These are phyloP conservation scores for Saprolegnia parasitica DNA, from an alignment of 352 stramenopile species.

Conservation along the genomic window DNA sequence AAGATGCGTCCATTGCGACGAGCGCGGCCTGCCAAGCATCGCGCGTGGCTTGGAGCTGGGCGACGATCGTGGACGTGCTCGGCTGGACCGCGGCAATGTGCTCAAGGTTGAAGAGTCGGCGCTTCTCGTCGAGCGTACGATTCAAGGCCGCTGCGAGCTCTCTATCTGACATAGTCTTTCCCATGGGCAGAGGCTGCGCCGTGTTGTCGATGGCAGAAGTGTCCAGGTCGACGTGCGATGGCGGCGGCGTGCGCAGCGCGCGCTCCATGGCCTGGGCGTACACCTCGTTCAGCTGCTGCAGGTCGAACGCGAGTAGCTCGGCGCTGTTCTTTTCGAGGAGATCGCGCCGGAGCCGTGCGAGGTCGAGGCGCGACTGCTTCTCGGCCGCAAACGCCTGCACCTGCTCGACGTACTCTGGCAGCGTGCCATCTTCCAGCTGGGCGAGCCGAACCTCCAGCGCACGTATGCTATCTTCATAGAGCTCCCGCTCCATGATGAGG, in stretches of 20 bases:
- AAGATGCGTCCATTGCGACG: background rate
- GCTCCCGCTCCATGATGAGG: constrained; percentile 49
- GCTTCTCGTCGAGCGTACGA: background rate
- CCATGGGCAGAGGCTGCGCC: background rate
- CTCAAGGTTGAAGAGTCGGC: background rate
- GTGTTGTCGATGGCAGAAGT: background rate
- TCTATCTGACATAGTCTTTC: constrained; percentile 8
- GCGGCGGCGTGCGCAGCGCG: background rate
- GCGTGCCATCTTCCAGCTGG: constrained; percentile 40
- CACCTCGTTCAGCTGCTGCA: constrained; percentile 65
- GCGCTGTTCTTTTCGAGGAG: constrained; percentile 50
- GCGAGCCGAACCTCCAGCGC: constrained; percentile 46
- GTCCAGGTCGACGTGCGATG: background rate
- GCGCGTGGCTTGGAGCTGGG: background rate
- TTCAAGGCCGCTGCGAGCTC: background rate
- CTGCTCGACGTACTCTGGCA: constrained; percentile 58
- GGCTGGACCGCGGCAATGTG: background rate
- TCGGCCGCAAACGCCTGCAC: constrained; percentile 58
- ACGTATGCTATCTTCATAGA: constrained; percentile 83
- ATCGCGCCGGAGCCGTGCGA: constrained; percentile 47
- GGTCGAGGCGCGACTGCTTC: constrained; percentile 42
- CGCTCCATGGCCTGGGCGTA: constrained; percentile 23
- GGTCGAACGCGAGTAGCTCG: constrained; percentile 67
- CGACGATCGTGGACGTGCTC: background rate
- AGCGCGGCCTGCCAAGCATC: background rate